A percentile compares a stretch with the other conserved stretches of the same genome.
These are phyloP conservation scores for Daldinia decipiens DNA, from an alignment of 495 filamentous ascomycete genomes.

Conservation along the genomic window DNA sequence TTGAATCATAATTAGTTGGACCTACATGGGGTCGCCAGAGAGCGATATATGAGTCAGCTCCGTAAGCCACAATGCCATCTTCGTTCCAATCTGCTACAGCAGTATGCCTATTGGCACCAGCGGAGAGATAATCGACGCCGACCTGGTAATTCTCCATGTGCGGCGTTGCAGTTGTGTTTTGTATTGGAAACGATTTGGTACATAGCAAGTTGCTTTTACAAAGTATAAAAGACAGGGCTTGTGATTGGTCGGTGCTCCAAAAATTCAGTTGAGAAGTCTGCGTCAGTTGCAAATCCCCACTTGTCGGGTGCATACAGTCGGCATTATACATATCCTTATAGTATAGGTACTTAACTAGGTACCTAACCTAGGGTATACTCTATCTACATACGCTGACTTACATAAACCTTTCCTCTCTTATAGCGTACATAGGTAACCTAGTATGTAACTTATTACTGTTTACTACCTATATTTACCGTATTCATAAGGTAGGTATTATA, in stretches of 20 bases:
- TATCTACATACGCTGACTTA: neutral
- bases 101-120: constrained; percentile 90
- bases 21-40: constrained; percentile 87
- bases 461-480: neutral
- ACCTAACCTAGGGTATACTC: neutral
- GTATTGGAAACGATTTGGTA: neutral
- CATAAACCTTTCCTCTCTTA: too few relatives aligned
- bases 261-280: constrained; percentile 34
- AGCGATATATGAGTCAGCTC: constrained; percentile 87
- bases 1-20: constrained; percentile 17
- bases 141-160: constrained; percentile 36
- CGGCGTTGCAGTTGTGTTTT: constrained; percentile 4
- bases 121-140: constrained; percentile 72
- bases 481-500: too few relatives aligned
- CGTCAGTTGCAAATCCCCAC: constrained; percentile 15
- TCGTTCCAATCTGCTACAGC: constrained; percentile 89
- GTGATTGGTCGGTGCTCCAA: constrained; percentile 32
- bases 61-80: constrained; percentile 82
- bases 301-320: constrained; percentile 9
- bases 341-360: constrained; percentile 9
- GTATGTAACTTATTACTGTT: neutral
- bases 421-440: too few relatives aligned
- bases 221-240: constrained; percentile 23
- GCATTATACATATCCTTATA: neutral
- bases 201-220: constrained; percentile 15